Evolutionary conservation across 805 yeast species (phyloP), one percentile per base, ranked within the genome.

Genomic region (Candida methanosorbosa): DNA sequence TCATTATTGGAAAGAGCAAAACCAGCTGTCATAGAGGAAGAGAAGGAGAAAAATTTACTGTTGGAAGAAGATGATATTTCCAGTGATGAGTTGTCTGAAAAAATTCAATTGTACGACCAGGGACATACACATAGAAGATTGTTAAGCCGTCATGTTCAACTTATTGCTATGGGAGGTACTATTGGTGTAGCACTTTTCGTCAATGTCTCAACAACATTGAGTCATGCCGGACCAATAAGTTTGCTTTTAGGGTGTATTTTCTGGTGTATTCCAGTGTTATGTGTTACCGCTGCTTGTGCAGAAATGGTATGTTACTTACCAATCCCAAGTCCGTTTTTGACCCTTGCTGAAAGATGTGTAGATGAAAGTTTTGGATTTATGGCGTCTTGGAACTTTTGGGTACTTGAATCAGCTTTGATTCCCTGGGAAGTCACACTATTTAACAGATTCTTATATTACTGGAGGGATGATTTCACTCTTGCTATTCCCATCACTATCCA

Each of bases 371-470:
- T 64, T 36, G 69, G 67, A 38, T 57, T 68, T 39, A 60, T 59
- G 61, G 57, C 71, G 2, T 72, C 70, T 5, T 66, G 70, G 71
- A 69, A 69, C 38, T 68, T 66, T 40, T 67, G 70, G 70, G 60
- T 68, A 30, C 56, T 68, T 34, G 62, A 66, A 40, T 56, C 69
- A 45, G 62, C 71, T 4, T 59, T 68, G 39, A 64, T 68, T 44
- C 72, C 77, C 11, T 69, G 66, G 39, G 74, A 70, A 44, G 59
- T 70, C 17, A 61, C 66, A 23, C 61, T 70, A 11, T 64, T 69
- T 32, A 69, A 70, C 46, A 55, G 66, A 6, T 54, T 69, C 31
- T 49, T 70, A 34, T 73, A 66, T 42, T 70, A 47, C 42, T 70
- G 75, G 75, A 44, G 69, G 33, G 59, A 58, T 35, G 71, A 64